Conservation (phyloP, 352 stramenopile genomes). For the Pythium insidiosum region DNA sequence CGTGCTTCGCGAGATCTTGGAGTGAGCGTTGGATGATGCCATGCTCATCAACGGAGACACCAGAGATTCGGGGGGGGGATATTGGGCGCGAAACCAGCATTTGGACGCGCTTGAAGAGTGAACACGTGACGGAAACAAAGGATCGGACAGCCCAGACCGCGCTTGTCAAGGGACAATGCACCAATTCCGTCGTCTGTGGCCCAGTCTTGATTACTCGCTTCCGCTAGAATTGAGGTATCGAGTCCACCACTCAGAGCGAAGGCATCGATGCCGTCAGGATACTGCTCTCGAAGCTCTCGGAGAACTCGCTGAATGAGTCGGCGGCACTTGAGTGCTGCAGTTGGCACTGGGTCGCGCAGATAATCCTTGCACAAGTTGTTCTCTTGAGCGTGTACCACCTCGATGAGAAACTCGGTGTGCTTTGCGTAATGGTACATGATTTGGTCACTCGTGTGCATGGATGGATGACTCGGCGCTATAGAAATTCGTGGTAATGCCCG, state of each 20-base stretch:
- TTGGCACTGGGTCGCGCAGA: constrained; percentile 23
- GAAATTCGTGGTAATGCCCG: constrained; percentile 54
- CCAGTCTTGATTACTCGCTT: constrained; percentile 39
- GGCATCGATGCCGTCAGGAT: constrained; percentile 25
- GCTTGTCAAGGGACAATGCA: constrained; percentile 35
- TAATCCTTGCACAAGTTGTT: constrained; percentile 33
- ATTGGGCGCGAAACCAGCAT: constrained; percentile 29
- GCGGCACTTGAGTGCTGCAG: constrained; percentile 31
- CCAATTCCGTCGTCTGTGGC: constrained; percentile 13
- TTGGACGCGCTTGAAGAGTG: constrained; percentile 42
- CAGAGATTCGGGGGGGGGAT: constrained; percentile 36
- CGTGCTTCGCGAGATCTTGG: constrained; percentile 40
- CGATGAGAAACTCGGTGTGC: constrained; percentile 30
- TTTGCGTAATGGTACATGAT: constrained; percentile 75
- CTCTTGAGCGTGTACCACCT: constrained; percentile 22
- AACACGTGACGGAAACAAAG: constrained; percentile 43
- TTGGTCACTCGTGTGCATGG: constrained; percentile 58
- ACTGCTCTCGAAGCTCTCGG: constrained; percentile 21
- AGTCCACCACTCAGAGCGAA: constrained; percentile 64
- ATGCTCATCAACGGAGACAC: constrained; percentile 47
- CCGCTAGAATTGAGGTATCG: constrained; percentile 62
- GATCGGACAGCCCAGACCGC: constrained; percentile 23
- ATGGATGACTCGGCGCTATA: constrained; percentile 41
- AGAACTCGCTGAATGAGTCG: constrained; percentile 48
- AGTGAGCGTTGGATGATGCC: constrained; percentile 46